phyloP scores from a whole-genome alignment of 2,329 filamentous ascomycete genomes.

The Penicillium concentricum region DNA sequence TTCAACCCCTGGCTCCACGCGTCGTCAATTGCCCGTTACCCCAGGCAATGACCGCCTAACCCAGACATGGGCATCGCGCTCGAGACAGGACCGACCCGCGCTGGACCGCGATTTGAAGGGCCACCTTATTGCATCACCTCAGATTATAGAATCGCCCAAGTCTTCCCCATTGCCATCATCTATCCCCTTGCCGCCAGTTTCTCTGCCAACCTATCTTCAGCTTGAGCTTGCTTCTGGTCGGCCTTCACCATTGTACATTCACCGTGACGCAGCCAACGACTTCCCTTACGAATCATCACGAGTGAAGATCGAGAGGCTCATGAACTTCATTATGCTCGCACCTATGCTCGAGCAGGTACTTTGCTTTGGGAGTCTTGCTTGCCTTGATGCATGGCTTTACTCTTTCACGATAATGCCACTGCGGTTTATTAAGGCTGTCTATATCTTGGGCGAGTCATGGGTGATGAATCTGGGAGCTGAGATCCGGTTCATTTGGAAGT shows the following conservation, averaged over 20 bases:
- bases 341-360: constrained; percentile 79
- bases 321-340: constrained; percentile 83
- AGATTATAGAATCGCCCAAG: constrained; percentile 32
- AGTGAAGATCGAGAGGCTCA: constrained; percentile 85
- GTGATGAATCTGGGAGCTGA: constrained; percentile 69
- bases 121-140: constrained; percentile 25
- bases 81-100: constrained; percentile 33
- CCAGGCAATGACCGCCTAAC: constrained; percentile 33
- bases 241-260: constrained; percentile 63
- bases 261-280: constrained; percentile 56
- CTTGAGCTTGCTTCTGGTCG: constrained; percentile 61
- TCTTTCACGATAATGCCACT: constrained; percentile 94
- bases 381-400: constrained; percentile 93
- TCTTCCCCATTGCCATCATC: constrained; percentile 52
- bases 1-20: constrained; percentile 37
- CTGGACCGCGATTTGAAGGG: constrained; percentile 36
- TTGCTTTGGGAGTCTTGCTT: constrained; percentile 84
- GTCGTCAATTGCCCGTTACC: constrained; percentile 31
- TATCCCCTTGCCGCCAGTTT: constrained; percentile 62
- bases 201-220: constrained; percentile 65
- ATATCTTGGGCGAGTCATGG: constrained; percentile 78
- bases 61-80: constrained; percentile 35
- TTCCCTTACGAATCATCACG: constrained; percentile 88
- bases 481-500: constrained; percentile 66
- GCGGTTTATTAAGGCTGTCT: constrained; percentile 77